These are phyloP conservation scores for Solanum chaucha DNA, from an alignment of 257 asterid genomes.

Conservation along the genomic window DNA sequence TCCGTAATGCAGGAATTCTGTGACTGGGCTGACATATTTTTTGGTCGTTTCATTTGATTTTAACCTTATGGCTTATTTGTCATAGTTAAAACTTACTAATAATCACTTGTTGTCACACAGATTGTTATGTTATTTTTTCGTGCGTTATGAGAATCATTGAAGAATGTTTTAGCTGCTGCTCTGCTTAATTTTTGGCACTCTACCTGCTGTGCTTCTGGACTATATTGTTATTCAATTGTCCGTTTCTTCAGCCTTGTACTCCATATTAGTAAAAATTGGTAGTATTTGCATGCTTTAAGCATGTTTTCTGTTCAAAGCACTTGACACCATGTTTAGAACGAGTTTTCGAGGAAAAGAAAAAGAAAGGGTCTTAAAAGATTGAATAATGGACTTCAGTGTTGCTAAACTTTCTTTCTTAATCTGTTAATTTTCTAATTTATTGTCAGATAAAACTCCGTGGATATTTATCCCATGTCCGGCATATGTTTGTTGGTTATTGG, in stretches of 20 bases:
- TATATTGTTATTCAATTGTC: not conserved
- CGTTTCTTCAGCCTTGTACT: not conserved
- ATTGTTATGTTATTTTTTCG: not conserved
- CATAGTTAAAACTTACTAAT: not conserved
- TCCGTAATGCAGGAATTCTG: not conserved
- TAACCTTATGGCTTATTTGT: not conserved
- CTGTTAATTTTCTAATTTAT: constrained; percentile 8
- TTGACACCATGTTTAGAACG: not conserved
- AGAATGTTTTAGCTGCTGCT: not conserved
- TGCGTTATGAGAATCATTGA: not conserved
- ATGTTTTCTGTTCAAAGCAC: not conserved
- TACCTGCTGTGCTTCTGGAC: not conserved
- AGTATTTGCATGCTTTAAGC: not conserved
- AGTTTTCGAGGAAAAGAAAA: too few species aligned
- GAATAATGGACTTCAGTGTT: not conserved
- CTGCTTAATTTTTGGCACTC: not conserved
- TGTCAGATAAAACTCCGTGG: constrained; percentile 82
- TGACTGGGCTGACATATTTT: not conserved
- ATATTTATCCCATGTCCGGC: constrained; percentile 70
- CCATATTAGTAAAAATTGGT: not conserved
- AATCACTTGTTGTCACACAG: not conserved
- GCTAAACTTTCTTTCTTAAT: constrained; percentile 4
- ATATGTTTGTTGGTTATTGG: constrained; percentile 80
- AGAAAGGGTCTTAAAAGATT: not conserved
- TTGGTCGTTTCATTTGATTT: not conserved